Evolutionary conservation across 1,139 yeast species (phyloP).

Genomic region (Arxiozyma heterogenica): DNA sequence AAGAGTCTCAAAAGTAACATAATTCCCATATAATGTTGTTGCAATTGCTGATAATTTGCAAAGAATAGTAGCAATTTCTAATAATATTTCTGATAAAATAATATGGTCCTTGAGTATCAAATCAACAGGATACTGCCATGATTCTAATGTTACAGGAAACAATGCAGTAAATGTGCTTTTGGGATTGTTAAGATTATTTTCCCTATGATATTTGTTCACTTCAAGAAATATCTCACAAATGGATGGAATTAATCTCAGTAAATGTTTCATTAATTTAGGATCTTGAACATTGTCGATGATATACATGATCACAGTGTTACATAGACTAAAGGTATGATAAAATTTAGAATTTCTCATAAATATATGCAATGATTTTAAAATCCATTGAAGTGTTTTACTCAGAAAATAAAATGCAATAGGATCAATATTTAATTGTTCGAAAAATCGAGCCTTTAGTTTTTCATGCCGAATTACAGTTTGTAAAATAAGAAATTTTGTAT

Average conservation of each 20-base stretch:
- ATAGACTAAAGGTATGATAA: constrained; percentile 36
- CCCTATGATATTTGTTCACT: constrained; percentile 46
- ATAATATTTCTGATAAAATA: constrained; percentile 54
- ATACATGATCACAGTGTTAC: constrained; percentile 45
- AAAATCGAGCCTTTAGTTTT: constrained; percentile 10
- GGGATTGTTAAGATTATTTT: constrained; percentile 44
- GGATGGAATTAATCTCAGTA: constrained; percentile 45
- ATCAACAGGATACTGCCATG: constrained; percentile 57
- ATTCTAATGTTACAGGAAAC: constrained; percentile 65
- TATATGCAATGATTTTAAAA: constrained; percentile 49
- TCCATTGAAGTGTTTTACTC: constrained; percentile 42
- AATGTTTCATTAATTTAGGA: constrained; percentile 36
- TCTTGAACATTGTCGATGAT: constrained; percentile 16
- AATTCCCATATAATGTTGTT: constrained; percentile 39
- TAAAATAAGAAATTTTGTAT: constrained; percentile 17
- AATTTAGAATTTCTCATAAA: constrained; percentile 41
- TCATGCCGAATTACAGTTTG: constrained; percentile 11
- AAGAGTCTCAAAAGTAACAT: constrained; percentile 38
- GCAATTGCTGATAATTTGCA: constrained; percentile 49
- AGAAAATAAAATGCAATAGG: constrained; percentile 13
- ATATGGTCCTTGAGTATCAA: constrained; percentile 64
- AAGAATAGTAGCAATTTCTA: constrained; percentile 58
- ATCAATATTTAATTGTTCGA: constrained; percentile 8
- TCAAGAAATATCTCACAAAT: constrained; percentile 44
- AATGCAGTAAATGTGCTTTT: constrained; percentile 56